Evolutionary conservation across 2,329 filamentous ascomycete species (phyloP).

Genomic region (Helminthosporium solani): DNA sequence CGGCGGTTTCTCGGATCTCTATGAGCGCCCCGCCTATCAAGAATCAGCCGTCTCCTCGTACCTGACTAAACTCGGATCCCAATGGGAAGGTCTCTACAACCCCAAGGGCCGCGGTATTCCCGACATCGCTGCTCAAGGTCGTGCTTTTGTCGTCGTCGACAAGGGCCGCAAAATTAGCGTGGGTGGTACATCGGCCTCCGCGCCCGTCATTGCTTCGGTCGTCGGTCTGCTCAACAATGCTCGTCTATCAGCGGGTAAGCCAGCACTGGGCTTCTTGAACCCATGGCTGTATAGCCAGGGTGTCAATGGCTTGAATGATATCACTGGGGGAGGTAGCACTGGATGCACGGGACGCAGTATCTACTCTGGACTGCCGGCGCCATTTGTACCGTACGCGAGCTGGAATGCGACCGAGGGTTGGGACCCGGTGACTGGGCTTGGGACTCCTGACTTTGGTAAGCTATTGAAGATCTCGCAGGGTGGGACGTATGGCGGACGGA

Average conservation of each 20-base stretch:
- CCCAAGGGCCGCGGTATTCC: conserved; percentile 47
- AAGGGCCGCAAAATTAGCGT: conserved; percentile 33
- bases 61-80: conserved; percentile 42
- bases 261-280: conserved; percentile 43
- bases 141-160: conserved; percentile 39
- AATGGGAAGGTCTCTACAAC: conserved; percentile 48
- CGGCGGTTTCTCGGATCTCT: conserved; percentile 50
- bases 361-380: conserved; percentile 40
- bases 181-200: conserved; percentile 43
- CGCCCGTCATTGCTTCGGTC: conserved; percentile 42
- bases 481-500: conserved; percentile 6
- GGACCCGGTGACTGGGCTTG: conserved; percentile 52
- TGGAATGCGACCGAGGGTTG: conserved; percentile 55
- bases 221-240: conserved; percentile 43
- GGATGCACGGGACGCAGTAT: conserved; percentile 48
- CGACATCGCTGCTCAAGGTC: conserved; percentile 46
- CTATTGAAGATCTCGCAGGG: conserved; percentile 20
- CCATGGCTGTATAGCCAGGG: conserved; percentile 47
- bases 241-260: conserved; percentile 36
- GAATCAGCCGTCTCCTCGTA: conserved; percentile 43
- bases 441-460: conserved; percentile 40
- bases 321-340: conserved; percentile 48
- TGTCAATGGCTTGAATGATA: conserved; percentile 50
- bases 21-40: conserved; percentile 46
- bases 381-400: conserved; percentile 47